Evolutionary conservation across 306 rosid genomes (phyloP).

Genomic region (Trifolium pratense): DNA sequence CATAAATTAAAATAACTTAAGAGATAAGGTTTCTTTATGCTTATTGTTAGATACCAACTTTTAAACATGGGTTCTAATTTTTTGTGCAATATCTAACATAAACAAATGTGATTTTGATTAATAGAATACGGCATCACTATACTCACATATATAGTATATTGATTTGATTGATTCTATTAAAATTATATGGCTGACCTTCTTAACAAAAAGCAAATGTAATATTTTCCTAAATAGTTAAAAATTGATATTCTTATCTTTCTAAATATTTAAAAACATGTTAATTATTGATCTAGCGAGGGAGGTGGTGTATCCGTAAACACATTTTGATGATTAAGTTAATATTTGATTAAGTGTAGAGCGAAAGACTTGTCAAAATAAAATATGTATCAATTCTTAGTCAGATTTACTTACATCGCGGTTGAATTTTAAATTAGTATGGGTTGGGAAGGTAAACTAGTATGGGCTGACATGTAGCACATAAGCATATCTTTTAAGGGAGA

Average conservation of each 20-base stretch:
- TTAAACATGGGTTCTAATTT: conserved; percentile 7
- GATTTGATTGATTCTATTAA: conserved; percentile 21
- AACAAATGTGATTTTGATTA: conserved; percentile 11
- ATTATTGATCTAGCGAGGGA: too few species aligned
- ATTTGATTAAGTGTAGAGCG: too few species aligned
- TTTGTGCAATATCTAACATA: conserved; percentile 15
- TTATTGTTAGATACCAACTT: conserved; percentile 29
- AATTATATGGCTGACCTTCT: neutral
- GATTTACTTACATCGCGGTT: too few species aligned
- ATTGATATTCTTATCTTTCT: neutral
- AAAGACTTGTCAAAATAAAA: too few species aligned
- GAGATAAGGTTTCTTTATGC: conserved; percentile 39
- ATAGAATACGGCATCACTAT: conserved; percentile 1
- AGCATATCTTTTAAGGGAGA: too few species aligned
- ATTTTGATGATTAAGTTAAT: too few species aligned
- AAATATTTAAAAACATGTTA: too few species aligned
- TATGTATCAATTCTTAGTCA: too few species aligned
- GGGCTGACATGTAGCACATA: too few species aligned
- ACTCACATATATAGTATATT: neutral
- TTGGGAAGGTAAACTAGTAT: too few species aligned
- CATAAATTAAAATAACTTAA: conserved; percentile 17
- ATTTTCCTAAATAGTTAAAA: conserved; percentile 8
- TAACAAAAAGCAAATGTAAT: neutral
- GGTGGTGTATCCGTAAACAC: too few species aligned
- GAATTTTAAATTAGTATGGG: too few species aligned